phyloP scores from a whole-genome alignment of 805 yeast genomes.

The Ogataea zsoltii region DNA sequence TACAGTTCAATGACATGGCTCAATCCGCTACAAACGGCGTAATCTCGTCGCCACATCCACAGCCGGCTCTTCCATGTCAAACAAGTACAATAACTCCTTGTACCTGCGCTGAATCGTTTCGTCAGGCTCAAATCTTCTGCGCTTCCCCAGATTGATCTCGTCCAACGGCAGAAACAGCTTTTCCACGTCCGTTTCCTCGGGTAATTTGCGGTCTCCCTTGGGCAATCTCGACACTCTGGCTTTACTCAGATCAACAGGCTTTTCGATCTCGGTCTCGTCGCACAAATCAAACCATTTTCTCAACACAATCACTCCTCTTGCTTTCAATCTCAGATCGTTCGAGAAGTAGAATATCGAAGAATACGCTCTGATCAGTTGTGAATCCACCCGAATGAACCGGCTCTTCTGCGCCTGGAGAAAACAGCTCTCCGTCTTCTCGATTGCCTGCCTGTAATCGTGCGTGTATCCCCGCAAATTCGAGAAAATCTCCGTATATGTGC shows the following conservation, averaged over 20 bases:
- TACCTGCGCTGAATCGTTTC: slow-evolving; percentile 24
- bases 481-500: slow-evolving; percentile 36
- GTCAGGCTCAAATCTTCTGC: slow-evolving; percentile 25
- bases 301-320: slow-evolving; percentile 27
- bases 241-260: slow-evolving; percentile 6
- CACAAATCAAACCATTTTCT: slow-evolving; percentile 32
- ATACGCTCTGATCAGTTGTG: slow-evolving; percentile 26
- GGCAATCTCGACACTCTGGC: slow-evolving; percentile 5
- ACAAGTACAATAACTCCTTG: slow-evolving; percentile 17
- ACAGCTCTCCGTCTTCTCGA: slow-evolving; percentile 23
- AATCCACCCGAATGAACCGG: slow-evolving; percentile 19
- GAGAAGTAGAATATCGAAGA: slow-evolving; percentile 27
- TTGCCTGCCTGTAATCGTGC: slow-evolving; percentile 16
- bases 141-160: slow-evolving; percentile 22
- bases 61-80: slow-evolving; percentile 7
- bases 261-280: slow-evolving; percentile 20
- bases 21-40: neutral
- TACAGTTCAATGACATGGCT: neutral
- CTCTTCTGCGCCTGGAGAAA: slow-evolving; percentile 24
- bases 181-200: slow-evolving; percentile 5
- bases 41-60: neutral
- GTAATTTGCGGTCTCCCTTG: slow-evolving; percentile 10
- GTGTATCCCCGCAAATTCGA: slow-evolving; percentile 18
- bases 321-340: slow-evolving; percentile 27
- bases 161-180: slow-evolving; percentile 16